Conservation (phyloP, 2,329 filamentous ascomycete genomes). For the Colletotrichum graminicola region DNA sequence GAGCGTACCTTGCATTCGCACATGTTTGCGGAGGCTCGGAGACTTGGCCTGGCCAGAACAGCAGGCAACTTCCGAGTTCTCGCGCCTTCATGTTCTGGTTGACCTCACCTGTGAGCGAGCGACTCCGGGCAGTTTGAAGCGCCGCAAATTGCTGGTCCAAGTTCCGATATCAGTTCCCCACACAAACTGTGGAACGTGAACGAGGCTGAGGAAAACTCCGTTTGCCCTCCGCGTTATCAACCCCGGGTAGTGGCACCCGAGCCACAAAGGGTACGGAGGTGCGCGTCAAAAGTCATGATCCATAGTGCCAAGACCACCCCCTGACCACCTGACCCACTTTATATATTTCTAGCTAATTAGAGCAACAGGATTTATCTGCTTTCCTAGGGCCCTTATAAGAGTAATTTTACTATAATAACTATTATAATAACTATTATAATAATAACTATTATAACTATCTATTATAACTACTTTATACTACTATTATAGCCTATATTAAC, state of each 20-base stretch:
- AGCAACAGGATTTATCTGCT: too few species aligned
- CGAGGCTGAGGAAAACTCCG: constrained; percentile 33
- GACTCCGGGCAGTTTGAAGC: constrained; percentile 35
- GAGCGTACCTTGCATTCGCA: constrained; percentile 38
- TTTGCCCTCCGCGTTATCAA: constrained; percentile 25
- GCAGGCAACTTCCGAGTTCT: not conserved
- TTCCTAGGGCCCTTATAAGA: too few species aligned
- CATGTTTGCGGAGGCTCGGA: constrained; percentile 21
- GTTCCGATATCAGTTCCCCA: constrained; percentile 32
- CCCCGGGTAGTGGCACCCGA: constrained; percentile 17
- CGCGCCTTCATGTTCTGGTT: constrained; percentile 20
- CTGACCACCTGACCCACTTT: too few species aligned
- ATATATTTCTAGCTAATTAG: too few species aligned
- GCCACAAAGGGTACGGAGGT: too few species aligned
- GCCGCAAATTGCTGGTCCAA: constrained; percentile 36
- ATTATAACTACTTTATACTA: too few species aligned
- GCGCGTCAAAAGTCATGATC: too few species aligned
- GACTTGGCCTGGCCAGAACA: constrained; percentile 25
- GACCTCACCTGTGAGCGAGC: constrained; percentile 34
- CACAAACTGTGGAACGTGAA: constrained; percentile 13
- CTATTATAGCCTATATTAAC: too few species aligned
- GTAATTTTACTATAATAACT: too few species aligned
- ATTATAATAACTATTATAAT: too few species aligned
- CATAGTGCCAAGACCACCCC: too few species aligned
- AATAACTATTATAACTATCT: too few species aligned